A percentile compares a stretch with the other conserved stretches of the same genome.
Evolutionary conservation across 2,329 filamentous ascomycete genomes (phyloP).

Genomic region (Dothidotthia symphoricarpi): DNA sequence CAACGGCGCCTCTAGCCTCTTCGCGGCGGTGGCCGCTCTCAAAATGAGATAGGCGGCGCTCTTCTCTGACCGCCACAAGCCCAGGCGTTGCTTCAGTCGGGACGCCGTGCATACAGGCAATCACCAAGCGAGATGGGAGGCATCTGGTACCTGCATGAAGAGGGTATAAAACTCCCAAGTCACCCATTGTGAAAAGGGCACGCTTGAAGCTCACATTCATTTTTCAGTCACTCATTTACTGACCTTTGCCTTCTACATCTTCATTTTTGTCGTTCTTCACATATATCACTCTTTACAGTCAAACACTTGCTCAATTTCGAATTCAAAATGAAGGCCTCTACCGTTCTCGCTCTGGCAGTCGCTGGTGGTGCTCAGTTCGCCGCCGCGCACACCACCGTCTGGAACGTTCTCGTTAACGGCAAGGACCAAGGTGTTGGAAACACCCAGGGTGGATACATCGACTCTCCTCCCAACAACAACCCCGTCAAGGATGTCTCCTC

Average conservation of each 20-base stretch:
- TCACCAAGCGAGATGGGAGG: conserved; percentile 21
- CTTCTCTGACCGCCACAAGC: conserved; percentile 10
- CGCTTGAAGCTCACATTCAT: conserved; percentile 34
- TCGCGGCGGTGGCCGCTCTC: conserved; percentile 10
- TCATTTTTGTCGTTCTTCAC: conserved; percentile 10
- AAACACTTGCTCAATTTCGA: conserved; percentile 5
- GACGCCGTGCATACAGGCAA: conserved; percentile 10
- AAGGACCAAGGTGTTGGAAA: conserved; percentile 35
- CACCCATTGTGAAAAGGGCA: conserved; percentile 15
- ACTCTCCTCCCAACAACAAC: conserved; percentile 44
- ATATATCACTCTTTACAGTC: conserved; percentile 5
- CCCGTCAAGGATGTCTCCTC: conserved; percentile 39
- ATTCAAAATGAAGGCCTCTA: conserved; percentile 34
- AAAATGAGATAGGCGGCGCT: conserved; percentile 14
- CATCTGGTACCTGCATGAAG: conserved; percentile 2
- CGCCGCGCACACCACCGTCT: conserved; percentile 38
- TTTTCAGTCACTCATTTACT: conserved; percentile 21
- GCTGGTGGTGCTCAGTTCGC: conserved; percentile 28
- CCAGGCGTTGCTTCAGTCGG: conserved; percentile 17
- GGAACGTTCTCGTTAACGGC: conserved; percentile 45
- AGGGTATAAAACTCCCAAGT: conserved; percentile 22
- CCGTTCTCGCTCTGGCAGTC: conserved; percentile 31
- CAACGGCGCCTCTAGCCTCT: conserved; percentile 15
- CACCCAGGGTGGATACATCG: conserved; percentile 48
- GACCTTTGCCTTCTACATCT: conserved; percentile 5